Evolutionary conservation across 176 grass and related monocot species (phyloP), one percentile per base, ranked within the genome.

Genomic region (Panicum miliaceum): DNA sequence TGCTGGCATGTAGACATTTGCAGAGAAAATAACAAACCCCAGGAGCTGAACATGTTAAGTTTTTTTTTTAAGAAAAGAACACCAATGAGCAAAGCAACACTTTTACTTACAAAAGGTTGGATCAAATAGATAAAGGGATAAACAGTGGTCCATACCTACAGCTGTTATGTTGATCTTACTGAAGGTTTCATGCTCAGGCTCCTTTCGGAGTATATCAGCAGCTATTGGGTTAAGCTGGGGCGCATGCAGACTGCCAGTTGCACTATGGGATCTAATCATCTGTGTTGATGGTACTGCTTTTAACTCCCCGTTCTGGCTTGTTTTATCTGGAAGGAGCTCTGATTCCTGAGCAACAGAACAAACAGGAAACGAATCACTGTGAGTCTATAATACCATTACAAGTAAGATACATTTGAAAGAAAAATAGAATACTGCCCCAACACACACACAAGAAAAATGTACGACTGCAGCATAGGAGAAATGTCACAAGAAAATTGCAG

Each of bases 191-290:
- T 97, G 90, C 86, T 94, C 95, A 71, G 95, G 95, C 74, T 93
- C 82, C 88, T 91, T 97, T 80, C 95, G 84, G 82, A 97, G 90
- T 81, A 97, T 93, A 88, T 97, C 95, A 84, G 95, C 95, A 82
- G 95, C 92, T 76, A 97, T 72, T 47, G 95, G 95, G 76, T 97
- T 91, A 82, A 78, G 92, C 68, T 92, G 95, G 65, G 76, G 45
- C 7, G 84, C 92, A 82, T 94, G 95, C 35, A 97, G 79, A 84
- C 91, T 90, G 74, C 95, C 89, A n/a, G 92, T 89, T 76, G 88
- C 90, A 90, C 92, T 97, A 50, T 93, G 92, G 74, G 84, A 94
- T 88, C 95, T 88, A 75, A 97, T 94, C 88, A 97, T 93, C 89
- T 84, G 86, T 32, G 88, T 83, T 89, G 92, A 84, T 67, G 90